Base-by-base conservation (phyloP, 768 basidiomycete species). In the Termitomyces eurrhizus region DNA sequence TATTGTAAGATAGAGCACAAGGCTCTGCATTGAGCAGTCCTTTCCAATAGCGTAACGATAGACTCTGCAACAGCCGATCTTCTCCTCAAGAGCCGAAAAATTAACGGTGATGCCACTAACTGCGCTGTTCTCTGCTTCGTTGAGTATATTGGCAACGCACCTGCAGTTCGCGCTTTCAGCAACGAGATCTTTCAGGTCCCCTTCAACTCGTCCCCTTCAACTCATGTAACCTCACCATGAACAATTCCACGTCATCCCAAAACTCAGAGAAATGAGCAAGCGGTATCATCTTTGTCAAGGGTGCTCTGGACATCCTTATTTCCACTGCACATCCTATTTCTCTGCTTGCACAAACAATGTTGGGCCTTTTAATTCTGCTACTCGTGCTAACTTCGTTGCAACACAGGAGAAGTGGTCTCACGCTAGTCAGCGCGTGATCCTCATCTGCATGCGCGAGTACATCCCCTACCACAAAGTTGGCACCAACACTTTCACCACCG, bases 1-100 rank as follows among this genome's bases (percentile, higher is more conserved):
- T 61, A 61, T 46, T 55, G 35, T 61, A 60, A 8, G 42, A 18
- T 7, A 42, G 8, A 8, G 3, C 42, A 2, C 7, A 42, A 8
- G 42, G 18, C n/a, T 42, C 42, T 49, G 52, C 65, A 0, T 21
- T 59, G 41, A 67, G 70, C 79, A 1, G 70, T 83, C 18, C 74
- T 87, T 7, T 87, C 85, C 69, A 87, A 86, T 57, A 80, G 79
- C 2, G 85, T 84, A 0, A 73, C 74, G 42, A 85, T 85, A 50
- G 80, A 80, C 41, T 68, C 69, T 4, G 26, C 60, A 59, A 35
- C 68, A 52, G 26, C 57, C 50, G 51, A 60, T 61, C 16, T 72
- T 72, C 41, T 66, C 18, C 37, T 75, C 2, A 69, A 71, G 4
- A 73, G 76, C 12, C 75, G 75, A n/a, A 60, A 65, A 57, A 66